phyloP scores from a whole-genome alignment of 2,329 filamentous ascomycete species.

The Trichoderma semiorbis region DNA sequence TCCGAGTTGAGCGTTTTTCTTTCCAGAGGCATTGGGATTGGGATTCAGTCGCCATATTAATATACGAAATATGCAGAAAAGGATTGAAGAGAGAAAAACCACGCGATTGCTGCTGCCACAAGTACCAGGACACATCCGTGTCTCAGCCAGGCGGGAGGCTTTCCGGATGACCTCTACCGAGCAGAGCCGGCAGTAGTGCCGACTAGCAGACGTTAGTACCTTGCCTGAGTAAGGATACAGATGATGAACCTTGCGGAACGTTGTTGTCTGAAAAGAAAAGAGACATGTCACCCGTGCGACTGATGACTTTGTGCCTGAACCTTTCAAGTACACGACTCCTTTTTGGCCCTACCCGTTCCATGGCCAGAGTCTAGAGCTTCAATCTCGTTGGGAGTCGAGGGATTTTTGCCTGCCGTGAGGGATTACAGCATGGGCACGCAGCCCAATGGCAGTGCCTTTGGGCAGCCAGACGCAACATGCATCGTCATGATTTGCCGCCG shows the following conservation, averaged over 20 bases:
- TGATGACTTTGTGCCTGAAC: neutral
- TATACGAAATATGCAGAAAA: neutral
- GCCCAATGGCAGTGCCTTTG: conserved; percentile 1
- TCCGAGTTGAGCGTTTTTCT: neutral
- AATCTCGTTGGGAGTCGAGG: neutral
- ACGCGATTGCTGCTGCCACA: neutral
- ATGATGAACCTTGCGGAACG: neutral
- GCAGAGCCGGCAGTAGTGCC: conserved; percentile 15
- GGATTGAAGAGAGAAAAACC: neutral
- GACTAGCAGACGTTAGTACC: conserved; percentile 3
- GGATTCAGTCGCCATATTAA: neutral
- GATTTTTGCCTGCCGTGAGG: conserved; percentile 4
- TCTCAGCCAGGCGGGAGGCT: neutral
- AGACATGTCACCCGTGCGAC: neutral
- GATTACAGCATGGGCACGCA: neutral
- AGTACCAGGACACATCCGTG: neutral
- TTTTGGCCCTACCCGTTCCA: neutral
- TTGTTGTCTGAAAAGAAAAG: neutral
- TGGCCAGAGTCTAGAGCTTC: neutral
- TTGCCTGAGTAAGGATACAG: neutral
- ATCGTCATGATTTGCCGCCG: neutral
- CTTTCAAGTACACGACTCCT: neutral
- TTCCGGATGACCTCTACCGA: conserved; percentile 10
- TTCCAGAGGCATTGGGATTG: neutral
- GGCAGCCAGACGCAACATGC: neutral